Conservation (phyloP, 345 rosid species). For the Murraya koenigii region DNA sequence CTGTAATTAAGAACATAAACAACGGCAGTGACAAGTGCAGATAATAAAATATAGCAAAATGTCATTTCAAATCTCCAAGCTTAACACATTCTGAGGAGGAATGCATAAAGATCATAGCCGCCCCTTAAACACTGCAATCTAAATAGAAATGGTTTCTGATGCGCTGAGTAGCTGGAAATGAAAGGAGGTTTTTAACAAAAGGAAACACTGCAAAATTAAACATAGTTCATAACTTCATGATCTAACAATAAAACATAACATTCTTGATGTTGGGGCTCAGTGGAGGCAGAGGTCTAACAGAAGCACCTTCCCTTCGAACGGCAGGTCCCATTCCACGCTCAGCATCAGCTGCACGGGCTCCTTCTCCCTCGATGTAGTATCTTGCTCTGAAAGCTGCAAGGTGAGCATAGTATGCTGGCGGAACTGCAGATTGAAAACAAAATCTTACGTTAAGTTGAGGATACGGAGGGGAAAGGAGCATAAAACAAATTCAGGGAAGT, state of each 20-base stretch:
- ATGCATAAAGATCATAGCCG: not conserved
- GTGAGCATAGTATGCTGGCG: conserved; percentile 51
- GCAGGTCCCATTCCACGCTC: not conserved
- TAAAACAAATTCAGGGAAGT: not conserved
- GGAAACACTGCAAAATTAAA: not conserved
- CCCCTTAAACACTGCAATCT: not conserved
- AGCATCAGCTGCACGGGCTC: conserved; percentile 14
- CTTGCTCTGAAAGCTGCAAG: conserved; percentile 46
- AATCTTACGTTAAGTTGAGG: not conserved
- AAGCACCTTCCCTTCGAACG: not conserved
- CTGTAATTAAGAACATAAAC: too few species aligned
- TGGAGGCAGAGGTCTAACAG: conserved; percentile 28
- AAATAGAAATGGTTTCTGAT: not conserved
- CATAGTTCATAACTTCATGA: too few species aligned
- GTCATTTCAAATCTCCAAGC: not conserved
- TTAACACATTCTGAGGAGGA: not conserved
- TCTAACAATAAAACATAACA: conserved; percentile 34
- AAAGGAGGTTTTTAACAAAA: not conserved
- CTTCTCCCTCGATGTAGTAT: conserved; percentile 32
- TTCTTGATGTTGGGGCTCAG: conserved; percentile 38
- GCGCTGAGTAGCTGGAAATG: not conserved
- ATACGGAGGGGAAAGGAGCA: too few species aligned
- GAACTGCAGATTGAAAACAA: conserved; percentile 34
- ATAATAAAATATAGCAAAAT: not conserved
- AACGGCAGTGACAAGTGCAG: not conserved